phyloP scores from a whole-genome alignment of 345 rosid genomes.

The Crucihimalaya himalaica region DNA sequence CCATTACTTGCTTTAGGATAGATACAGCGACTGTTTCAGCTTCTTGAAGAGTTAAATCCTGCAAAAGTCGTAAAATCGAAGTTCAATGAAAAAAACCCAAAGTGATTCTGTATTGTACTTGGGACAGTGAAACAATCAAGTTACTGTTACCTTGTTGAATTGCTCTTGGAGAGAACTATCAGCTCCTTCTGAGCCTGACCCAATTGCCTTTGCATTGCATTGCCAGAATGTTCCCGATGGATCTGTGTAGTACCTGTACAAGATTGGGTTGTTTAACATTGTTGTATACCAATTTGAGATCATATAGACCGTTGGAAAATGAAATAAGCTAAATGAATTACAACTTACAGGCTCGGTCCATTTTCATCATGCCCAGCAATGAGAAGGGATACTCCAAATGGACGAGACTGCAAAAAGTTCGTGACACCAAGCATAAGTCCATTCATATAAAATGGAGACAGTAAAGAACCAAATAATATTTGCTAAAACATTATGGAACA shows the following conservation, averaged over 20 bases:
- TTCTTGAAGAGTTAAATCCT: slow-evolving; percentile 79
- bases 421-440: background rate
- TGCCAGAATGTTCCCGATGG: slow-evolving; percentile 98
- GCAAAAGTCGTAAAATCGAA: slow-evolving; percentile 9
- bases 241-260: slow-evolving; percentile 78
- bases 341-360: slow-evolving; percentile 87
- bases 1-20: slow-evolving; percentile 93
- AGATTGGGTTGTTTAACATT: background rate
- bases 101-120: background rate
- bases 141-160: slow-evolving; percentile 62
- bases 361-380: slow-evolving; percentile 95
- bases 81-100: background rate
- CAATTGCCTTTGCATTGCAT: slow-evolving; percentile 94
- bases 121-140: background rate
- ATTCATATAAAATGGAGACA: background rate
- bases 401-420: slow-evolving; percentile 72
- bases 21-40: slow-evolving; percentile 83
- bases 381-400: slow-evolving; percentile 96
- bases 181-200: slow-evolving; percentile 95
- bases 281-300: background rate
- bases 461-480: background rate
- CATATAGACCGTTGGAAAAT: background rate
- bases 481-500: background rate
- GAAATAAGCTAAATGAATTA: background rate
- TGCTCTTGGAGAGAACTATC: slow-evolving; percentile 95